These are phyloP conservation scores for Scheffersomyces titani DNA, from an alignment of 1,139 yeast species.

Conservation along the genomic window DNA sequence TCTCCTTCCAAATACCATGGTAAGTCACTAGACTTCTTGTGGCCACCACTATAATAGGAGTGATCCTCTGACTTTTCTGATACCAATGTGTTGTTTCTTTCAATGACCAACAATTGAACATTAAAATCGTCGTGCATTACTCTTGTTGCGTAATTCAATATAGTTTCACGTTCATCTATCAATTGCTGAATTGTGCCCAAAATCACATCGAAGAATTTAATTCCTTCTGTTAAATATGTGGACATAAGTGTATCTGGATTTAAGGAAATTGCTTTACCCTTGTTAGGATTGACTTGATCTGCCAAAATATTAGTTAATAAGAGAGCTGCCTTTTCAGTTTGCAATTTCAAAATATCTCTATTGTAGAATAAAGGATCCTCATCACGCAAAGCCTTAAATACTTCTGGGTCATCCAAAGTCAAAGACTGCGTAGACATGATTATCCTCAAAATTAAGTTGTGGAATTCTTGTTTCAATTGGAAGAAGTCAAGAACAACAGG, in stretches of 20 bases:
- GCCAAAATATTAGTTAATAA: constrained; percentile 47
- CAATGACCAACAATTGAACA: constrained; percentile 60
- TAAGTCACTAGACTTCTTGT: constrained; percentile 37
- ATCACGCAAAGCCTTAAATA: constrained; percentile 62
- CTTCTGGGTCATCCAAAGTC: constrained; percentile 73
- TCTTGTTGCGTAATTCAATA: constrained; percentile 71
- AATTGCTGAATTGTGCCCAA: constrained; percentile 54
- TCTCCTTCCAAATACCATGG: constrained; percentile 89
- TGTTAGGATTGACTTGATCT: constrained; percentile 40
- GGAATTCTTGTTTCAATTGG: constrained; percentile 72
- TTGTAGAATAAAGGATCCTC: constrained; percentile 51
- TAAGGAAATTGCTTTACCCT: constrained; percentile 47
- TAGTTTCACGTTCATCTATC: constrained; percentile 68
- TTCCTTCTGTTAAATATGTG: constrained; percentile 46
- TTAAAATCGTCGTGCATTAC: constrained; percentile 75
- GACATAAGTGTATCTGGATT: constrained; percentile 52
- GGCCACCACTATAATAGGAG: constrained; percentile 38
- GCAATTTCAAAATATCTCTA: constrained; percentile 37
- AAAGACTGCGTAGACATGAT: constrained; percentile 70
- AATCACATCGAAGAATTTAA: constrained; percentile 45
- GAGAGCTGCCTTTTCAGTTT: constrained; percentile 54
- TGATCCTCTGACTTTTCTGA: constrained; percentile 38
- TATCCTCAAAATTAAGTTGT: constrained; percentile 60
- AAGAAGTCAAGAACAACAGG: constrained; percentile 74
- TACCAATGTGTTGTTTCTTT: constrained; percentile 57